Conservation (phyloP, 2,329 filamentous ascomycete species). For the Monilinia aucupariae region DNA sequence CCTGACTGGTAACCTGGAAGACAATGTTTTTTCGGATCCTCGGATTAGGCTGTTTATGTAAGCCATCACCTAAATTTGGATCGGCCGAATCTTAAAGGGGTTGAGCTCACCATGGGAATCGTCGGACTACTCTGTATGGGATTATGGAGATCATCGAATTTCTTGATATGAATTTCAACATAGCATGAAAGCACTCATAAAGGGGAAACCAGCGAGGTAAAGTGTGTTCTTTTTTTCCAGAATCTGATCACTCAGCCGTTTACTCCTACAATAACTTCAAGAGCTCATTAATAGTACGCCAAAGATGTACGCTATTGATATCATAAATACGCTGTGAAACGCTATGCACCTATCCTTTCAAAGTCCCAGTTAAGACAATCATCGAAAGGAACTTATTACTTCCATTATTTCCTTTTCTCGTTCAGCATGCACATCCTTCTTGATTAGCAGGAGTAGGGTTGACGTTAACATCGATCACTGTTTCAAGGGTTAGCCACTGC, state of each 20-base stretch:
- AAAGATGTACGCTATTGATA: constrained; percentile 26
- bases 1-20: constrained; percentile 7
- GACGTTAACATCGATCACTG: constrained; percentile 93
- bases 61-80: constrained; percentile 5
- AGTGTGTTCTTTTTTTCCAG: not conserved
- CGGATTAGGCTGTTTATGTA: constrained; percentile 10
- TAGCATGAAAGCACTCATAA: not conserved
- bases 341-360: constrained; percentile 35
- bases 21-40: constrained; percentile 7
- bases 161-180: not conserved
- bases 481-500: constrained; percentile 11
- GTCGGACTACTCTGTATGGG: too few species aligned
- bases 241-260: constrained; percentile 5
- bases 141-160: not conserved
- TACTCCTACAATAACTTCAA: constrained; percentile 14
- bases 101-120: not conserved
- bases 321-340: constrained; percentile 31
- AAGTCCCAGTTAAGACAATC: constrained; percentile 28
- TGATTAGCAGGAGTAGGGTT: constrained; percentile 64
- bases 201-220: not conserved
- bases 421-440: constrained; percentile 66
- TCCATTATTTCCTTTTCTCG: constrained; percentile 5
- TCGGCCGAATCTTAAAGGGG: constrained; percentile 5
- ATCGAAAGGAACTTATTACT: constrained; percentile 21
- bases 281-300: constrained; percentile 14